Percentiles rank a stretch among this genome's conserved stretches.
Conservation (phyloP, 139 green algal species). For the Chlorella sp. region DNA sequence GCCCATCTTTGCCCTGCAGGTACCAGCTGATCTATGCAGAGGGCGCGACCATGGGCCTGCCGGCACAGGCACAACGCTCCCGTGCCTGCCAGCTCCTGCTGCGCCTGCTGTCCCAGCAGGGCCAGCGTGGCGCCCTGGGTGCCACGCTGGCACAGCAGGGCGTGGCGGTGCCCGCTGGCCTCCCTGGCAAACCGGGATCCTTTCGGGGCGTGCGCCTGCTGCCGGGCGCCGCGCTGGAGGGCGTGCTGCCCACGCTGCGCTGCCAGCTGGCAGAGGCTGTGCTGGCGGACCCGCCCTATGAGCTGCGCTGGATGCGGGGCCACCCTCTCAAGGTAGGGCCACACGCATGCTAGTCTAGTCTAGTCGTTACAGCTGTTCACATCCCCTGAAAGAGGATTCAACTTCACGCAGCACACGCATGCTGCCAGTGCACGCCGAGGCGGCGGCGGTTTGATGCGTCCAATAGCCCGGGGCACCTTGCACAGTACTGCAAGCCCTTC, state of each 20-base stretch:
- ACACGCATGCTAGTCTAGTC: background rate
- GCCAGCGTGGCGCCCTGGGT: no score
- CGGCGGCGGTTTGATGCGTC: background rate
- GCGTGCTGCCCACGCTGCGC: background rate
- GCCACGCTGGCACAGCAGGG: background rate
- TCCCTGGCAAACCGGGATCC: background rate
- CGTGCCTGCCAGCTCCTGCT: conserved; percentile 51
- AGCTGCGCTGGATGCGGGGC: conserved; percentile 47
- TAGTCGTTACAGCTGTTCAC: no score
- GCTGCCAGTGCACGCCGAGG: background rate
- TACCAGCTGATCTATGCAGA: conserved; percentile 67
- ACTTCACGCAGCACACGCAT: no score
- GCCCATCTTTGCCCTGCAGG: background rate
- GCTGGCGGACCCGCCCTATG: conserved; percentile 43
- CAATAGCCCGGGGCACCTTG: background rate
- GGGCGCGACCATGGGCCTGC: conserved; percentile 34
- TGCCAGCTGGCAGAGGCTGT: conserved; percentile 35
- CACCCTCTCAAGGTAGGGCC: background rate
- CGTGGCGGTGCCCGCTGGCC: background rate
- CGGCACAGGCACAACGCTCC: conserved; percentile 13
- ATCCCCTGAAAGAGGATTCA: no score
- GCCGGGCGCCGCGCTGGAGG: conserved; percentile 41
- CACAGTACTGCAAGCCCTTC: background rate
- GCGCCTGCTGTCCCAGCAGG: background rate
- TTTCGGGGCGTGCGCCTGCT: conserved; percentile 52